These are phyloP conservation scores for Cordyceps farinosa DNA, from an alignment of 2,329 filamentous ascomycete species.

Conservation along the genomic window DNA sequence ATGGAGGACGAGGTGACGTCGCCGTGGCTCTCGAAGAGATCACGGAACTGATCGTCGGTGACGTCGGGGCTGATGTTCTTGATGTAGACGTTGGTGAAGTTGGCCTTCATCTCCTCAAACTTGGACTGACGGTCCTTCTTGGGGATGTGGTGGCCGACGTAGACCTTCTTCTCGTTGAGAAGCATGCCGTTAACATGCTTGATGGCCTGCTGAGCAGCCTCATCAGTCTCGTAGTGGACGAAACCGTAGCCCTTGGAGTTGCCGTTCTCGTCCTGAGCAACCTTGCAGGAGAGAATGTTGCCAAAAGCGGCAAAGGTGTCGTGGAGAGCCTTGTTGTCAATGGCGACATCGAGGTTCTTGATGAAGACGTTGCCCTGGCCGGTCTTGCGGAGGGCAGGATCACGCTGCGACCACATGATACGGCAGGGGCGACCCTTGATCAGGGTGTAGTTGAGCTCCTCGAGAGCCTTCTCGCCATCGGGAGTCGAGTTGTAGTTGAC, in stretches of 20 bases:
- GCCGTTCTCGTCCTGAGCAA: conserved; percentile 93
- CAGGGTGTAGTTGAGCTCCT: conserved; percentile 98
- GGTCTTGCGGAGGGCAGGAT: conserved; percentile 97
- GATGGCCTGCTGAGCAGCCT: conserved; percentile 94
- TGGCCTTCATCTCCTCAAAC: conserved; percentile 99
- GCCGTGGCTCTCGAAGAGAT: conserved; percentile 86
- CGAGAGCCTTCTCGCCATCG: conserved; percentile 96
- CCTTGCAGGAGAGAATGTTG: conserved; percentile 99
- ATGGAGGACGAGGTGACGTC: conserved; percentile 95
- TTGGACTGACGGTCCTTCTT: conserved; percentile 99
- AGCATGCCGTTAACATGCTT: conserved; percentile 99
- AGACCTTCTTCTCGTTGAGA: conserved; percentile 99
- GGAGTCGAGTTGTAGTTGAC: conserved; percentile 99
- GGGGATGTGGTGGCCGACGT: conserved; percentile 97
- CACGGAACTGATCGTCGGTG: conserved; percentile 90
- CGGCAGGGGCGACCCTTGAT: conserved; percentile 99
- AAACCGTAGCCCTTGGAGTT: conserved; percentile 99
- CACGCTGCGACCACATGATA: conserved; percentile 99
- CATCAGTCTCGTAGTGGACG: conserved; percentile 98
- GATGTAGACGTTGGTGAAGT: conserved; percentile 99
- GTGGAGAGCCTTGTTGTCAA: conserved; percentile 99
- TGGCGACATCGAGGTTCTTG: conserved; percentile 98
- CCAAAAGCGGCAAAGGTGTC: conserved; percentile 98
- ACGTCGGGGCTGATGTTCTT: conserved; percentile 91
- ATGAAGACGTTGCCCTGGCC: conserved; percentile 99